These are phyloP conservation scores for Leishmania tarentolae DNA, from an alignment of 208 protist species.

Conservation along the genomic window DNA sequence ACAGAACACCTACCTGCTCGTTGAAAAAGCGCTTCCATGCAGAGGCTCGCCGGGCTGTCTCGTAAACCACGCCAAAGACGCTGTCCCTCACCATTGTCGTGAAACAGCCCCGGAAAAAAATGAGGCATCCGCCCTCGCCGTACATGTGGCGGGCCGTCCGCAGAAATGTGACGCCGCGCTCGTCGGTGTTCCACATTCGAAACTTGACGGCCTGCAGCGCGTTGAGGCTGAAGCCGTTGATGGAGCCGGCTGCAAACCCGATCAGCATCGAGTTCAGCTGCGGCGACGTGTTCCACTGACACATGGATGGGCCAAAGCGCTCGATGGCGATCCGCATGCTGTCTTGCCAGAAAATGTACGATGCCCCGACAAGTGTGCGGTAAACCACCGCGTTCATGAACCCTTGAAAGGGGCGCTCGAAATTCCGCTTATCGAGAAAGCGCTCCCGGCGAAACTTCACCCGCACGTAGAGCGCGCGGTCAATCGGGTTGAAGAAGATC, in stretches of 20 bases:
- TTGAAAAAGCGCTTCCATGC: conserved; percentile 54
- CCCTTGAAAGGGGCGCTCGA: conserved; percentile 90
- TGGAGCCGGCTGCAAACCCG: conserved; percentile 70
- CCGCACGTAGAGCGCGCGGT: conserved; percentile 90
- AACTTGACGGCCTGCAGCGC: conserved; percentile 90
- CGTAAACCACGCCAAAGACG: conserved; percentile 90
- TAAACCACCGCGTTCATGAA: conserved; percentile 91
- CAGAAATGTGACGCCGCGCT: conserved; percentile 59
- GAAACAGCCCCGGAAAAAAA: conserved; percentile 87
- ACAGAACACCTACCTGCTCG: conserved; percentile 17
- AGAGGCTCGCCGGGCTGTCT: conserved; percentile 50
- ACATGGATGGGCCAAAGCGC: conserved; percentile 38
- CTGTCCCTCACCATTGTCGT: conserved; percentile 83
- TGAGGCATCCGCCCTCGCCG: conserved; percentile 60
- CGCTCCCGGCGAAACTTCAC: conserved; percentile 68
- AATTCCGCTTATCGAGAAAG: conserved; percentile 87
- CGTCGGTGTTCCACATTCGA: conserved; percentile 86
- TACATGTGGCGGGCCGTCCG: conserved; percentile 64
- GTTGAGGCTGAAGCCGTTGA: conserved; percentile 86
- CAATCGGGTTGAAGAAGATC: conserved; percentile 90
- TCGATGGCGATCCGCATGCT: conserved; percentile 71
- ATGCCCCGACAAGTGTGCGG: conserved; percentile 81
- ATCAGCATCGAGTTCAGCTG: conserved; percentile 76
- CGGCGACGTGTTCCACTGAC: conserved; percentile 56
- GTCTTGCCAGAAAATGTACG: conserved; percentile 93